A percentile compares a stretch with the other conserved stretches of the same genome.
Evolutionary conservation across 176 grass and related monocot genomes (phyloP).

Genomic region (Canna indica): DNA sequence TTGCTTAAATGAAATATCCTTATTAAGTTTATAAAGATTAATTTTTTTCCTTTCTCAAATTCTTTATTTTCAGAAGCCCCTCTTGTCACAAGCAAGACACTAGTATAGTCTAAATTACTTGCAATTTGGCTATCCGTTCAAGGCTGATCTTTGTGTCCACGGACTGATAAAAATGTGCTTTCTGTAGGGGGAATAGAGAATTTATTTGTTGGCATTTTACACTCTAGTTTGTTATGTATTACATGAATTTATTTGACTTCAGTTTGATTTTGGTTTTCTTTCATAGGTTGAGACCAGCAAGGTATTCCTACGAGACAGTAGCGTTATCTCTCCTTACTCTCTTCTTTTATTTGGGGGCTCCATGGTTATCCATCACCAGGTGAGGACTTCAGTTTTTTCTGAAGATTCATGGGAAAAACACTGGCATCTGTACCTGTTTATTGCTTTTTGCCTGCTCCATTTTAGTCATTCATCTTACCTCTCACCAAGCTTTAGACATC

Average conservation of each 20-base stretch:
- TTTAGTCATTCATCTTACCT: background rate
- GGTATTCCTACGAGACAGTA: slow-evolving; percentile 77
- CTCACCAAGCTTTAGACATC: no score
- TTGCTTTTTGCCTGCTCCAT: background rate
- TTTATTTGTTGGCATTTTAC: background rate
- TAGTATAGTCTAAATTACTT: no score
- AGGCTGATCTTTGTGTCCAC: background rate
- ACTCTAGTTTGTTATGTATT: slow-evolving; percentile 28
- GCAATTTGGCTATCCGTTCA: no score
- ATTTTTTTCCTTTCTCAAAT: no score
- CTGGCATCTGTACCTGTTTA: background rate
- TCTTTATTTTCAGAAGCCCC: no score
- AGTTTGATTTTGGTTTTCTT: slow-evolving; percentile 33
- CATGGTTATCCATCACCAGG: slow-evolving; percentile 93
- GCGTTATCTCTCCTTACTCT: slow-evolving; percentile 73
- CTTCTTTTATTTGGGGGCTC: slow-evolving; percentile 83
- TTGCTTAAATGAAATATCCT: no score
- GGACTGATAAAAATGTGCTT: background rate
- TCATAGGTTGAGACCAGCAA: slow-evolving; percentile 88
- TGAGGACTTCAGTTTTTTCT: slow-evolving; percentile 17
- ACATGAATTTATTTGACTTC: slow-evolving; percentile 22
- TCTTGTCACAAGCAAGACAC: no score
- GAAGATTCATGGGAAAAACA: background rate
- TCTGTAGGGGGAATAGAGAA: background rate
- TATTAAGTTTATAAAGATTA: no score